Conservation (phyloP, 1,284 basidiomycete species). For the Wolfiporia cocos region DNA sequence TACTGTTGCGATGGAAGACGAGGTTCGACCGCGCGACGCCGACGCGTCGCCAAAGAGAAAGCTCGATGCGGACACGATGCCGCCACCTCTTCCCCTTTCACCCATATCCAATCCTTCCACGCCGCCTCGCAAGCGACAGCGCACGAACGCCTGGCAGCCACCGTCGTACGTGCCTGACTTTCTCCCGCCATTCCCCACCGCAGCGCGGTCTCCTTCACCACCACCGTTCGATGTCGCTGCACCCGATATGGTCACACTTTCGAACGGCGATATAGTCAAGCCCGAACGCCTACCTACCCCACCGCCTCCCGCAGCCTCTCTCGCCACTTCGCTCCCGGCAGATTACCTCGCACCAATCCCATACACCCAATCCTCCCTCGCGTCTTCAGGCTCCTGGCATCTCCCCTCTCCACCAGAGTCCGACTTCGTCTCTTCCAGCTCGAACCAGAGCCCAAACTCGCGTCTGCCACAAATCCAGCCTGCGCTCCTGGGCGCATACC, state of each 20-base stretch:
- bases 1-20: constrained; percentile 10
- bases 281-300: constrained; percentile 25
- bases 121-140: constrained; percentile 45
- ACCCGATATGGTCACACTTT: constrained; percentile 5
- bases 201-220: constrained; percentile 25
- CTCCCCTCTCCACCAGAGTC: constrained; percentile 48
- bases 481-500: constrained; percentile 60
- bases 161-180: constrained; percentile 59
- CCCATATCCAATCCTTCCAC: constrained; percentile 54
- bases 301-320: constrained; percentile 38
- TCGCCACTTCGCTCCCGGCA: too few relatives aligned
- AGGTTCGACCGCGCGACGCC: constrained; percentile 9
- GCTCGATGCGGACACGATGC: constrained; percentile 18
- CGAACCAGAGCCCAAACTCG: too few relatives aligned
- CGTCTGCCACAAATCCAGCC: constrained; percentile 48
- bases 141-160: constrained; percentile 50
- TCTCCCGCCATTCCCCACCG: constrained; percentile 58
- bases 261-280: too few relatives aligned
- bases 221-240: constrained; percentile 19
- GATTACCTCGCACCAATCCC: constrained; percentile 67
- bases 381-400: constrained; percentile 57
- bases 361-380: constrained; percentile 61
- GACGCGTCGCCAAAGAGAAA: constrained; percentile 7
- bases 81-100: constrained; percentile 40
- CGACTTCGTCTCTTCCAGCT: too few relatives aligned